A percentile compares a stretch with the other conserved stretches of the same genome.
Evolutionary conservation across 106 monocot genomes (phyloP).

Genomic region (Acorus calamus): DNA sequence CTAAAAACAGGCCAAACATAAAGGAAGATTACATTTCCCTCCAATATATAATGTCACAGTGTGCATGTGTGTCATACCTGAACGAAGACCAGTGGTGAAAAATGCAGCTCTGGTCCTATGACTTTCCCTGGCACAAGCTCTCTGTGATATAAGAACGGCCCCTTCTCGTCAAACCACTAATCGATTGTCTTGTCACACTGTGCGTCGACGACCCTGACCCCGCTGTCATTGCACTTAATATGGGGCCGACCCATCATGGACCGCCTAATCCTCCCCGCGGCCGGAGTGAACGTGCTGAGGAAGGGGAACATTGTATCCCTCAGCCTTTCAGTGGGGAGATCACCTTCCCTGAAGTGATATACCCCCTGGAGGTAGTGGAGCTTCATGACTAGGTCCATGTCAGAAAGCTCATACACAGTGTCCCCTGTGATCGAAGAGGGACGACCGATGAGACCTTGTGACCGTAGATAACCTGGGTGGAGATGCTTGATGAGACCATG

Average conservation of each 20-base stretch:
- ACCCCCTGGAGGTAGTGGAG: constrained; percentile 38
- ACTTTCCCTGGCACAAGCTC: constrained; percentile 35
- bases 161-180: constrained; percentile 29
- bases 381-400: constrained; percentile 32
- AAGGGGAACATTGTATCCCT: constrained; percentile 52
- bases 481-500: constrained; percentile 2
- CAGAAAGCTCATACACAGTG: constrained; percentile 20
- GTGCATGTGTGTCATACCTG: constrained; percentile 29
- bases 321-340: constrained; percentile 9
- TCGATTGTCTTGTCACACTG: constrained; percentile 22
- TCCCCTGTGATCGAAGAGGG: constrained; percentile 29
- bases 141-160: background rate
- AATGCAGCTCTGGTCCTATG: constrained; percentile 53
- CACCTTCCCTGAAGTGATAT: constrained; percentile 33
- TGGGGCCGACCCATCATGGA: constrained; percentile 27
- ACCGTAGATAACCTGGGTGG: constrained; percentile 10
- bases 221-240: constrained; percentile 65
- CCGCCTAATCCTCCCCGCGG: constrained; percentile 39
- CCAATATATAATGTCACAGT: background rate
- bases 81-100: constrained; percentile 49
- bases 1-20: background rate
- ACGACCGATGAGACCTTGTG: constrained; percentile 50
- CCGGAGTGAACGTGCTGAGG: constrained; percentile 25
- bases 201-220: constrained; percentile 57
- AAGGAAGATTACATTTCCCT: too few species aligned